These are phyloP conservation scores for Neoboletus subvelutipes DNA, from an alignment of 768 basidiomycete species.

Conservation along the genomic window DNA sequence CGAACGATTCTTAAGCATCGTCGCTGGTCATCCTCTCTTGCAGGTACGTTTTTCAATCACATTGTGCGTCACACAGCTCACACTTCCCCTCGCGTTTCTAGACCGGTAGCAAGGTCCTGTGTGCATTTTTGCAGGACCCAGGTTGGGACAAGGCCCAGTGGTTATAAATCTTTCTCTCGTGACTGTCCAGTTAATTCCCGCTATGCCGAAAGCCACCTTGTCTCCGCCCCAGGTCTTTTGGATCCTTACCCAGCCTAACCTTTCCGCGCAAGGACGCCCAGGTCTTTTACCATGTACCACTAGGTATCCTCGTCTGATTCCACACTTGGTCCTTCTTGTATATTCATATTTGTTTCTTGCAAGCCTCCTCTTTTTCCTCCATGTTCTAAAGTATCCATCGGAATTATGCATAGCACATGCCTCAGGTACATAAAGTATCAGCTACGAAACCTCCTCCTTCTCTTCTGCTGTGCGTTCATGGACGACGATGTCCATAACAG, in stretches of 20 bases:
- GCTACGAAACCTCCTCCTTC: slow-evolving; percentile 11
- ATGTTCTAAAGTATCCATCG: slow-evolving; percentile 1
- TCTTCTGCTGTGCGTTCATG: slow-evolving; percentile 44
- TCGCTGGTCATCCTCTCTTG: slow-evolving; percentile 94
- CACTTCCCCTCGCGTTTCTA: slow-evolving; percentile 26
- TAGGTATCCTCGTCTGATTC: slow-evolving; percentile 15
- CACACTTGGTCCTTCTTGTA: slow-evolving; percentile 22
- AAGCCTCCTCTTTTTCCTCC: slow-evolving; percentile 2
- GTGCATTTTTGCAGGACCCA: slow-evolving; percentile 93
- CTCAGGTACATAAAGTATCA: slow-evolving; percentile 13
- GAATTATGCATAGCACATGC: slow-evolving; percentile 9
- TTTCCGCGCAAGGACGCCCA: slow-evolving; percentile 8
- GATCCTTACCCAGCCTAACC: neutral
- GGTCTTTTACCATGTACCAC: slow-evolving; percentile 19
- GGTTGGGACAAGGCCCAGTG: slow-evolving; percentile 85
- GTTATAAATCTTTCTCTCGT: slow-evolving; percentile 43
- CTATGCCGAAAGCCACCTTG: neutral
- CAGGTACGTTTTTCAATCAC: slow-evolving; percentile 58
- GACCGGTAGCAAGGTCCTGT: slow-evolving; percentile 97
- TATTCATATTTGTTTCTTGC: slow-evolving; percentile 18
- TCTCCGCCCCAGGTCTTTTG: neutral
- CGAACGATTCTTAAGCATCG: slow-evolving; percentile 92
- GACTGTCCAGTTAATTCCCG: neutral
- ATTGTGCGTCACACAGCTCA: slow-evolving; percentile 1
- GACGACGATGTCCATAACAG: slow-evolving; percentile 73